phyloP scores from a whole-genome alignment of 352 stramenopile genomes.

The Pythium chondricola region DNA sequence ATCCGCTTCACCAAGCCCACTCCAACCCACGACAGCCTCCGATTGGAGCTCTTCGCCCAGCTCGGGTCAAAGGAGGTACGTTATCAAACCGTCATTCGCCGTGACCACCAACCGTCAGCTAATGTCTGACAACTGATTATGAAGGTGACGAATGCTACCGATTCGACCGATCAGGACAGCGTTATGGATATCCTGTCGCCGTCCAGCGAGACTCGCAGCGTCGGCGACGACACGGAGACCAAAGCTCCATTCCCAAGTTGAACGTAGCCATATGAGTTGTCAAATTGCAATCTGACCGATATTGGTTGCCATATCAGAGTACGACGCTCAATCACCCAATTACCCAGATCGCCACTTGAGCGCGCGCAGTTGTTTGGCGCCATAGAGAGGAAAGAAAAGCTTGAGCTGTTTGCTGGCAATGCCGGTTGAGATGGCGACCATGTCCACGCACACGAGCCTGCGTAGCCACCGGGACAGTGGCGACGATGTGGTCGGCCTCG shows the following conservation, averaged over 20 bases:
- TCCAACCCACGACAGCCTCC: constrained; percentile 71
- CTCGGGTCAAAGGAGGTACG: constrained; percentile 26
- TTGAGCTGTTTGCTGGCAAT: background rate
- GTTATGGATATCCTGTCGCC: constrained; percentile 11
- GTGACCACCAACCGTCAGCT: too few species aligned
- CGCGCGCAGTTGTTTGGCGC: constrained; percentile 9
- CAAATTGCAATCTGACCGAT: too few species aligned
- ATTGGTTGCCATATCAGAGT: constrained; percentile 9
- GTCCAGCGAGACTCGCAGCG: constrained; percentile 1
- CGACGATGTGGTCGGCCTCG: constrained; percentile 13
- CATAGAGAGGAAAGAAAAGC: constrained; percentile 5
- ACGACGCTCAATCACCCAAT: constrained; percentile 11
- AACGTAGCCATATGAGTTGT: background rate
- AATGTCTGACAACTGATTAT: too few species aligned
- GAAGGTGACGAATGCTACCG: background rate
- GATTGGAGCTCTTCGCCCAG: constrained; percentile 74
- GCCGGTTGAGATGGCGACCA: too few species aligned
- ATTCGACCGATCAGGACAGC: constrained; percentile 8
- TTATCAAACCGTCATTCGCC: too few species aligned
- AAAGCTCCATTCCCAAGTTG: constrained; percentile 3
- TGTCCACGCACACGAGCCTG: background rate
- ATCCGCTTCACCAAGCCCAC: constrained; percentile 84
- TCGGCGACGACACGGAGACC: constrained; percentile 14
- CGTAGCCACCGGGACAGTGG: constrained; percentile 16
- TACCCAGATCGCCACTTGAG: background rate